Conservation (phyloP, 2,329 filamentous ascomycete species). For the Fonsecaea nubica region DNA sequence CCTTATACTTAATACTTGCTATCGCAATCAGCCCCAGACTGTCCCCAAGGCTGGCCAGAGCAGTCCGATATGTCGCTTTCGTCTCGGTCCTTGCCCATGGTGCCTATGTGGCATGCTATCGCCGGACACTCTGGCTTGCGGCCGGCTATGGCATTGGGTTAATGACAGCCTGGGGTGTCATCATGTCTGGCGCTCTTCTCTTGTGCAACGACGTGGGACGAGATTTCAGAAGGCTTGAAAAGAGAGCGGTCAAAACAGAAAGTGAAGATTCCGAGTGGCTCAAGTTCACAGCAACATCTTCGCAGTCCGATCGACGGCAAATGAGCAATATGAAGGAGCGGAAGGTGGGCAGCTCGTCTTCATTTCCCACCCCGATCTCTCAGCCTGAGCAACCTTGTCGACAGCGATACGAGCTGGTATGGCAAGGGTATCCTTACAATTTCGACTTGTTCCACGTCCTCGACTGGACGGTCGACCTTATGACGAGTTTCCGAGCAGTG, state of each 20-base stretch:
- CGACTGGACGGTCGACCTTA: conserved; percentile 64
- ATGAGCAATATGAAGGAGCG: conserved; percentile 17
- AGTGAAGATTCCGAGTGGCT: conserved; percentile 13
- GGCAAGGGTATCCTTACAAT: conserved; percentile 45
- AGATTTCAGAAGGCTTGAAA: conserved; percentile 64
- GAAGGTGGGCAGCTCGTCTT: conserved; percentile 21
- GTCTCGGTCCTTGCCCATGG: conserved; percentile 25
- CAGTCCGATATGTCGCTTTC: conserved; percentile 26
- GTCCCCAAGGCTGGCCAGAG: conserved; percentile 8
- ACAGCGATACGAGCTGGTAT: conserved; percentile 30
- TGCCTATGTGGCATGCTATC: conserved; percentile 23
- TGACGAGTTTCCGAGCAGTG: conserved; percentile 64
- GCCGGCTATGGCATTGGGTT: conserved; percentile 63
- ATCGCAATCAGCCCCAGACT: conserved; percentile 33
- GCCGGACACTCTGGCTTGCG: conserved; percentile 57
- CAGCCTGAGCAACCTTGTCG: conserved; percentile 13
- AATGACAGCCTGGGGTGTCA: conserved; percentile 59
- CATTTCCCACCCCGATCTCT: conserved; percentile 14
- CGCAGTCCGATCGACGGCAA: not conserved
- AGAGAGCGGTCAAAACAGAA: conserved; percentile 31
- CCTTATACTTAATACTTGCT: conserved; percentile 35
- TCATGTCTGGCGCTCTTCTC: conserved; percentile 61
- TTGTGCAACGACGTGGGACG: conserved; percentile 62
- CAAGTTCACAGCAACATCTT: conserved; percentile 5
- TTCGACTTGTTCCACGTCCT: conserved; percentile 63